Evolutionary conservation across 805 yeast species (phyloP).

Genomic region (Barnettozyma botsteinii): DNA sequence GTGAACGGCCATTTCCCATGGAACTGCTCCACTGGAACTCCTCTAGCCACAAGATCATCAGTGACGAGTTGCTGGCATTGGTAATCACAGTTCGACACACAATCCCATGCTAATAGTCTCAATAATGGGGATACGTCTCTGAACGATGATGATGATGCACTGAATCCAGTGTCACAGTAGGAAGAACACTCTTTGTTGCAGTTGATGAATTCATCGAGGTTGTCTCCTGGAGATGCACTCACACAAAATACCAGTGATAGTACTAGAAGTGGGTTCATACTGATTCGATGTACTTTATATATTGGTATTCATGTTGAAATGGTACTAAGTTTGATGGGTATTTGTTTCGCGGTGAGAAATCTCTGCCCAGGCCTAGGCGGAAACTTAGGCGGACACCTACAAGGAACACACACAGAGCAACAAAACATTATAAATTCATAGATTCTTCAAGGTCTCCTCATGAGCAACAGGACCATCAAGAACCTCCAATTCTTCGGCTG

Average conservation of each 20-base stretch:
- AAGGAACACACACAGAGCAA: not conserved
- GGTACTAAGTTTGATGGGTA: too few relatives aligned
- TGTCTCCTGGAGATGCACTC: constrained; percentile 7
- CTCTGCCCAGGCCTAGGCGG: too few relatives aligned
- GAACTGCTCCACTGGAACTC: constrained; percentile 68
- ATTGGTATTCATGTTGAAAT: too few relatives aligned
- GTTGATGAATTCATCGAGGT: constrained; percentile 5
- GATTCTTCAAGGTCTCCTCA: constrained; percentile 45
- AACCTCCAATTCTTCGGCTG: constrained; percentile 48
- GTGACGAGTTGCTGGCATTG: constrained; percentile 83
- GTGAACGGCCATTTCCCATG: constrained; percentile 98
- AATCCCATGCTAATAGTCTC: constrained; percentile 60
- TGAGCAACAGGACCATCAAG: constrained; percentile 66
- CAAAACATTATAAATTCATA: constrained; percentile 10
- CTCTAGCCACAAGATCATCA: constrained; percentile 36
- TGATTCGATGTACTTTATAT: too few relatives aligned
- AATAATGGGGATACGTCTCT: constrained; percentile 2
- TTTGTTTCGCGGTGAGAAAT: too few relatives aligned
- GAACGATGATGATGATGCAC: constrained; percentile 5
- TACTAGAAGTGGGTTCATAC: too few relatives aligned
- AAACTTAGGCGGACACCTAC: not conserved
- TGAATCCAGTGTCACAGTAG: constrained; percentile 5
- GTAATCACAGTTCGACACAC: constrained; percentile 82
- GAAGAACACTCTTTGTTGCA: constrained; percentile 12
- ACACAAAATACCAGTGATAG: too few relatives aligned